Conservation (phyloP, 768 basidiomycete genomes). For the Boletellus sp. region DNA sequence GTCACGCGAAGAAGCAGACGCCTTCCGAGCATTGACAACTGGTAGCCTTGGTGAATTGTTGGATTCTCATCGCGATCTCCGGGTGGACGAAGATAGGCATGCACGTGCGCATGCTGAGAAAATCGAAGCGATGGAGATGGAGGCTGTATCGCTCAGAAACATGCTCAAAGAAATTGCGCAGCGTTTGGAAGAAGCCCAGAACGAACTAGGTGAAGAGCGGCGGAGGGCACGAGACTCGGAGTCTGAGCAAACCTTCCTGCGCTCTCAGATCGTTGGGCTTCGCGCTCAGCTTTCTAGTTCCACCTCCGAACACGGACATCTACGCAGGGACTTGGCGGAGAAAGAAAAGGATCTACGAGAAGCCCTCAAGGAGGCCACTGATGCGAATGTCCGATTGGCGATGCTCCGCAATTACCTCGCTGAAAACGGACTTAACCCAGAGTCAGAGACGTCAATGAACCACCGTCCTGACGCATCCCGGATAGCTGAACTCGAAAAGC, state of each 20-base stretch:
- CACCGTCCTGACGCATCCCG: conserved; percentile 34
- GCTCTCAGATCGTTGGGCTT: conserved; percentile 70
- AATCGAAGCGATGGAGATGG: conserved; percentile 73
- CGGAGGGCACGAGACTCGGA: conserved; percentile 61
- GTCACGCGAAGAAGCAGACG: conserved; percentile 90
- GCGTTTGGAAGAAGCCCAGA: conserved; percentile 65
- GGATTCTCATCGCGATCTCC: conserved; percentile 82
- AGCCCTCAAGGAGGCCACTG: conserved; percentile 60
- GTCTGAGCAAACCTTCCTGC: conserved; percentile 57
- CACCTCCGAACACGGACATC: conserved; percentile 60
- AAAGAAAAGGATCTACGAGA: conserved; percentile 65
- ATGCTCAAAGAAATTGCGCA: conserved; percentile 77
- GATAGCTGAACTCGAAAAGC: conserved; percentile 74
- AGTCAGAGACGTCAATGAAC: conserved; percentile 57
- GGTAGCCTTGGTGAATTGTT: conserved; percentile 81
- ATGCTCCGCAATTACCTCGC: conserved; percentile 84
- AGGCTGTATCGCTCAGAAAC: conserved; percentile 69
- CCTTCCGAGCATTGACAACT: conserved; percentile 82
- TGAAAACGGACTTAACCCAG: conserved; percentile 80
- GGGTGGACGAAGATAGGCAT: conserved; percentile 77
- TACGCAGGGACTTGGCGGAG: conserved; percentile 64
- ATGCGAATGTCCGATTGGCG: conserved; percentile 66
- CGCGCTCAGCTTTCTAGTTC: conserved; percentile 70
- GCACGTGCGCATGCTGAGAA: conserved; percentile 79
- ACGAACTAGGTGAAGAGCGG: conserved; percentile 64